Evolutionary conservation across 768 basidiomycete genomes (phyloP), one percentile per base, ranked within the genome.

Genomic region (Amyloporia xantha): DNA sequence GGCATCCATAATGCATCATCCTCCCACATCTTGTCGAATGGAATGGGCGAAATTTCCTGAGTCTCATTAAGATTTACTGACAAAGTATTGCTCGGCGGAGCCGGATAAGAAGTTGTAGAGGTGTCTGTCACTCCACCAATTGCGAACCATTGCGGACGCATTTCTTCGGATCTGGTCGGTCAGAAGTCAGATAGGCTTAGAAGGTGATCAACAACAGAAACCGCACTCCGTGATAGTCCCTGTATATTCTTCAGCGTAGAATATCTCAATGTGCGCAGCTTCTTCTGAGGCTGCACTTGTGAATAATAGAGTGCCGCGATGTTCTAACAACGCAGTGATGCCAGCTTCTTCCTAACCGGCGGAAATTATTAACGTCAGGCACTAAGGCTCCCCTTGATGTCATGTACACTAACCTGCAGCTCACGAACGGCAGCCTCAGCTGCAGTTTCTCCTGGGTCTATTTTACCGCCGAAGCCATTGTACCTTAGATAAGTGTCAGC

Each of bases 401-500:
- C 13, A 6, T 10, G 75, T 24, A 17, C 10, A 38, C 21, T 43
- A 26, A 82, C 84, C 70, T 81, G 58, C 25, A 85, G 71, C 60
- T 84, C 91, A n/a, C 91, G 81, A n/a, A 65, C 57, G 3, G 91
- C 91, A 9, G 89, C 91, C 59, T 86, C 67, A 0, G 68, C 55
- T 15, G 80, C 67, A 0, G 82, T 81, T 64, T 95, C 91, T 3
- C 76, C 78, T 2, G 73, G 65, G 49, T 93, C 89, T 7, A 89
- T 81, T 65, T 95, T 95, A 9, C 91, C 91, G 15, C 89, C 90
- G 55, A 92, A 94, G 3, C 91, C 91, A 53, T 93, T 93, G 59
- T 78, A 91, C 58, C 91, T 91, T 13, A 19, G 54, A 37, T 28
- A 26, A 27, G 26, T 42, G 37, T 38, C 1, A n/a, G 25, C 35